These are phyloP conservation scores for Corynascus novoguineensis DNA, from an alignment of 495 filamentous ascomycete genomes.

Conservation along the genomic window DNA sequence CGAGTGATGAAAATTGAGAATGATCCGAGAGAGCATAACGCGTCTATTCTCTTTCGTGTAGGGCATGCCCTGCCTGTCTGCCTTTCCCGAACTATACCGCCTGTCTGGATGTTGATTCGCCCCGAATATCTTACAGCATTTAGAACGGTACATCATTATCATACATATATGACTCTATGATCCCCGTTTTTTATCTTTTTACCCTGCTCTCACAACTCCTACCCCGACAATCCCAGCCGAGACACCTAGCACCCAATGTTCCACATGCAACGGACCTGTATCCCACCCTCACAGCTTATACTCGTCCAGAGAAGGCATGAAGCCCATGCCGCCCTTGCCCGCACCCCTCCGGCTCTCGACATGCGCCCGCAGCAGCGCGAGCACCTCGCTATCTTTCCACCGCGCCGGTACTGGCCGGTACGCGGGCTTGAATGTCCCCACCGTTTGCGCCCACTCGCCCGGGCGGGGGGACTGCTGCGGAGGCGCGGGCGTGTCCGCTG, in stretches of 20 bases:
- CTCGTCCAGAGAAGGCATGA: slow-evolving; percentile 41
- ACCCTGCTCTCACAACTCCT: too few species aligned
- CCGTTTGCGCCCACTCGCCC: slow-evolving; percentile 95
- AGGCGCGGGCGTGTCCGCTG: too few species aligned
- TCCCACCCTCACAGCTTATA: slow-evolving; percentile 6
- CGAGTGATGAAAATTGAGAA: slow-evolving; percentile 1
- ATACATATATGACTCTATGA: too few species aligned
- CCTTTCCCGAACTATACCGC: neutral
- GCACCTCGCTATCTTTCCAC: slow-evolving; percentile 77
- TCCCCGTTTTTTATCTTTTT: too few species aligned
- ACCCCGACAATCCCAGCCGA: neutral
- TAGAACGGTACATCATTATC: too few species aligned
- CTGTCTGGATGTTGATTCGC: neutral
- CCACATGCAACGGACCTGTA: neutral
- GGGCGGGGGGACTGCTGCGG: slow-evolving; percentile 22
- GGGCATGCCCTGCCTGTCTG: neutral
- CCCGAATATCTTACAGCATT: too few species aligned
- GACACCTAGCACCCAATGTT: neutral
- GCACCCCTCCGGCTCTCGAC: slow-evolving; percentile 45
- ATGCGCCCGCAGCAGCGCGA: slow-evolving; percentile 71
- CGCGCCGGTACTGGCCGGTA: slow-evolving; percentile 82
- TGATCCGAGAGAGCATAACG: neutral
- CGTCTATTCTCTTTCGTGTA: slow-evolving; percentile 1
- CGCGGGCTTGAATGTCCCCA: slow-evolving; percentile 88
- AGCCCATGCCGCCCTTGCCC: slow-evolving; percentile 41